Evolutionary conservation across 768 basidiomycete species (phyloP).

Genomic region (Lentinula sp.): DNA sequence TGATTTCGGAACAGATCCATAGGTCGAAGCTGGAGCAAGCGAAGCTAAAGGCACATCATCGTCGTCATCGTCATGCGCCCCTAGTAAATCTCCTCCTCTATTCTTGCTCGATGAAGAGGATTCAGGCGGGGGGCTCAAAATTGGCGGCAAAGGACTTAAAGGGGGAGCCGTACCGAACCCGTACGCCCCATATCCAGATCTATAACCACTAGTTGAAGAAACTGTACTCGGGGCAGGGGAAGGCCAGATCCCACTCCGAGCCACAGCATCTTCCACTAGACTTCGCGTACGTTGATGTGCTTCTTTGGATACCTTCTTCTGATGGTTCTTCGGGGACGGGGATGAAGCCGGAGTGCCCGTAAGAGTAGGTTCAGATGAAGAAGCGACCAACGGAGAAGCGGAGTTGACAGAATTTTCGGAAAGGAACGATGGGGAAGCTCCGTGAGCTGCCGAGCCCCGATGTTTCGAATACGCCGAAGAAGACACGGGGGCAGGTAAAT

Average conservation of each 20-base stretch:
- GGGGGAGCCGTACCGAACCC: conserved; percentile 1
- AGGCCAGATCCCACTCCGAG: conserved; percentile 38
- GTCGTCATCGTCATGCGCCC: neutral
- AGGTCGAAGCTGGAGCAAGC: neutral
- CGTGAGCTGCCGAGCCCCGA: neutral
- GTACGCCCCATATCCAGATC: neutral
- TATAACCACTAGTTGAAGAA: neutral
- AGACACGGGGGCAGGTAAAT: neutral
- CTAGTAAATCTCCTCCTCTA: neutral
- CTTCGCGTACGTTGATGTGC: conserved; percentile 52
- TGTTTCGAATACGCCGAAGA: neutral
- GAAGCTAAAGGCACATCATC: conserved; percentile 1
- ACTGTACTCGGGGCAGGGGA: conserved; percentile 5
- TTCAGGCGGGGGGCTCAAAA: conserved; percentile 1
- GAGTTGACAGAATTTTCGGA: neutral
- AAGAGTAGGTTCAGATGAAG: neutral
- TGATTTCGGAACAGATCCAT: neutral
- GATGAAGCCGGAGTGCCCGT: conserved; percentile 7
- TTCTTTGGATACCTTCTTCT: conserved; percentile 25
- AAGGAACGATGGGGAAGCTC: neutral
- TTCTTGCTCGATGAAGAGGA: neutral
- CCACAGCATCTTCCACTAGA: conserved; percentile 51
- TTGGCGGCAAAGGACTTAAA: conserved; percentile 4
- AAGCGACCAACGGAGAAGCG: neutral
- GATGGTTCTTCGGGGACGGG: conserved; percentile 11